A percentile compares a stretch with the other conserved stretches of the same genome.
phyloP scores from a whole-genome alignment of 73 alveolate genomes.

The Tetrahymena malaccensis region DNA sequence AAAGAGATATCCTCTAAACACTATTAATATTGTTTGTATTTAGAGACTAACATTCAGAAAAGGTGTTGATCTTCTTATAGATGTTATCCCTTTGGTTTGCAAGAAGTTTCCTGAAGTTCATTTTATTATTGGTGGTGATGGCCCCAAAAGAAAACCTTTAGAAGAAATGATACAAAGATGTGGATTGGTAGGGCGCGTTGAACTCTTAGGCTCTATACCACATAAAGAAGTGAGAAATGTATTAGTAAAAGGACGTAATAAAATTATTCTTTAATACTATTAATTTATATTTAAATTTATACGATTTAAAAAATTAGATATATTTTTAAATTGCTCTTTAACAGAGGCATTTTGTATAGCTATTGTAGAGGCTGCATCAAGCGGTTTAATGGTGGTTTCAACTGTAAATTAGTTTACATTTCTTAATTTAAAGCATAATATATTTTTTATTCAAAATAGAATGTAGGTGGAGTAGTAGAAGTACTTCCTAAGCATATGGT shows the following conservation, averaged over 20 bases:
- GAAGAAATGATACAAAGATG: slow-evolving; percentile 88
- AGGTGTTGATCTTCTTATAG: slow-evolving; percentile 97
- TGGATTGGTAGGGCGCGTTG: slow-evolving; percentile 75
- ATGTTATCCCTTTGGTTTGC: slow-evolving; percentile 94
- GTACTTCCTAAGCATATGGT: slow-evolving; percentile 96
- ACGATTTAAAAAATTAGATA: slow-evolving; percentile 27
- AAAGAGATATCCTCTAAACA: slow-evolving; percentile 70
- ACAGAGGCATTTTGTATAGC: slow-evolving; percentile 99
- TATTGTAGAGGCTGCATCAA: slow-evolving; percentile 99
- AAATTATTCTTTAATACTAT: slow-evolving; percentile 64
- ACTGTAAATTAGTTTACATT: slow-evolving; percentile 37
- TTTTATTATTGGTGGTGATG: slow-evolving; percentile 98
- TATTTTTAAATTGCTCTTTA: slow-evolving; percentile 95
- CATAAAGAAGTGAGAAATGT: slow-evolving; percentile 83
- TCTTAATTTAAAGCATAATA: neutral
- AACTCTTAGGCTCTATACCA: slow-evolving; percentile 24
- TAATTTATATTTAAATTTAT: slow-evolving; percentile 44
- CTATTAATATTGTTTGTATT: slow-evolving; percentile 90
- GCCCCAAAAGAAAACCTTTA: slow-evolving; percentile 89
- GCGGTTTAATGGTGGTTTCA: slow-evolving; percentile 95
- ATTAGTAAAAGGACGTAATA: slow-evolving; percentile 90
- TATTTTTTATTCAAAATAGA: neutral
- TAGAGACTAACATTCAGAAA: slow-evolving; percentile 95
- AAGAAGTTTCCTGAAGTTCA: slow-evolving; percentile 76
- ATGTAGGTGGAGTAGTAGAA: slow-evolving; percentile 99